Percentiles rank a stretch among this genome's conserved stretches.
phyloP scores from a whole-genome alignment of 495 filamentous ascomycete species.

The Penicillium waksmanii region DNA sequence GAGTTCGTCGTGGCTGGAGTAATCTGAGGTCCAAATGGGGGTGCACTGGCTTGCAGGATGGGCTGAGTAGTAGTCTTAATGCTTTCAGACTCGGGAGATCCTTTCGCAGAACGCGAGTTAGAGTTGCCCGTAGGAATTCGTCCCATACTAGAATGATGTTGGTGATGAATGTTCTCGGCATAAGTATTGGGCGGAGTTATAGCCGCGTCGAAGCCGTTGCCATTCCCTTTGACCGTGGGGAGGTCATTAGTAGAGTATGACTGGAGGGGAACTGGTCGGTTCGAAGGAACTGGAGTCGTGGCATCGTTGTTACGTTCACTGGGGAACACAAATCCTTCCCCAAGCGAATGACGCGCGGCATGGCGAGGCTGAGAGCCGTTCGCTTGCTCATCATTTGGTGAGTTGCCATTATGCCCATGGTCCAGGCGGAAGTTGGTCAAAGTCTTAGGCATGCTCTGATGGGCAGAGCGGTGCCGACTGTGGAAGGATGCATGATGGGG shows the following conservation, averaged over 20 bases:
- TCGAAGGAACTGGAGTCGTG: conserved; percentile 30
- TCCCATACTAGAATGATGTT: conserved; percentile 76
- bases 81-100: conserved; percentile 57
- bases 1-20: conserved; percentile 25
- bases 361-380: conserved; percentile 36
- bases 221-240: conserved; percentile 75
- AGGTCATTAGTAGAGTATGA: conserved; percentile 89
- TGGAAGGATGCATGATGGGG: conserved; percentile 69
- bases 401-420: conserved; percentile 27
- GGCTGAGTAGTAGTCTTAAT: conserved; percentile 48
- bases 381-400: conserved; percentile 25
- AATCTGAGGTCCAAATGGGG: conserved; percentile 64
- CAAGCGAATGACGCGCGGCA: conserved; percentile 55
- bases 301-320: conserved; percentile 34
- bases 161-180: conserved; percentile 77
- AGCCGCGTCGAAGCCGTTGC: conserved; percentile 49
- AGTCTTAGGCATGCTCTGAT: conserved; percentile 79
- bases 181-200: conserved; percentile 63
- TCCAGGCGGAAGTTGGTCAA: conserved; percentile 42
- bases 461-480: conserved; percentile 74
- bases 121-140: conserved; percentile 69
- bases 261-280: conserved; percentile 56
- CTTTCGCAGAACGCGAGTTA: conserved; percentile 67
- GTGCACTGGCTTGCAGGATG: conserved; percentile 74
- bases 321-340: conserved; percentile 51